Evolutionary conservation across 1,139 yeast genomes (phyloP), one percentile per base, ranked within the genome.

Genomic region (Hemisphaericaspora lyxosophila): DNA sequence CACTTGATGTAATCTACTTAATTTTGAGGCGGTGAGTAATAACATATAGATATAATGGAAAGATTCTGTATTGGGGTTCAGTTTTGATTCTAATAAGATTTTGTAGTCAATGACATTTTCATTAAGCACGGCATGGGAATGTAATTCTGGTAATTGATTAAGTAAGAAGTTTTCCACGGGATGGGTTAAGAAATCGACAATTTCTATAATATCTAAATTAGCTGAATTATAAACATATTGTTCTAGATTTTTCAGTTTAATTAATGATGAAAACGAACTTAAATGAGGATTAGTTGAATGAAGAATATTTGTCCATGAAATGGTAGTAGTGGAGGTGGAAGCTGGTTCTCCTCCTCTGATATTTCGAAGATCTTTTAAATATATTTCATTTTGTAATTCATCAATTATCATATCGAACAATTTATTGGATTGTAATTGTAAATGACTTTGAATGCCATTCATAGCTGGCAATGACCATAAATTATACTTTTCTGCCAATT

Each of bases 401-500:
- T 86, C 96, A 15, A 87, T 67, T 19, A 89, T 67, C 53, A 80
- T 80, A 40, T 83, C 88, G 51, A 85, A 84, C 33, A 90, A 60
- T 37, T 74, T 73, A 53, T 70, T 81, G 30, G 82, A 79, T 50
- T 86, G 95, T 5, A 73, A 56, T 35, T 78, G 78, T 26, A 88
- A 64, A 48, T 82, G 82, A 26, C 68, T 69, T 43, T 75, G 80
- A 11, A 82, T 63, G 4, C 80, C 73, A 31, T 63, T 62, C 59
- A 88, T 67, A 0, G 86, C 82, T 0, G 83, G 73, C 23, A 88
- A 64, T 26, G 74, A 64, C 78, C 87, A 80, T 38, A 88, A 59
- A 31, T 74, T 74, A 49, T 80, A 80, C 38, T 71, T 65, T 26
- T 80, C 81, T 1, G 86, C 85, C 2, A 70, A 59, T 28, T 70